Evolutionary conservation across 192 early-diverging fungal genomes (phyloP), one percentile per base, ranked within the genome.

Genomic region (Funneliformis mosseae): DNA sequence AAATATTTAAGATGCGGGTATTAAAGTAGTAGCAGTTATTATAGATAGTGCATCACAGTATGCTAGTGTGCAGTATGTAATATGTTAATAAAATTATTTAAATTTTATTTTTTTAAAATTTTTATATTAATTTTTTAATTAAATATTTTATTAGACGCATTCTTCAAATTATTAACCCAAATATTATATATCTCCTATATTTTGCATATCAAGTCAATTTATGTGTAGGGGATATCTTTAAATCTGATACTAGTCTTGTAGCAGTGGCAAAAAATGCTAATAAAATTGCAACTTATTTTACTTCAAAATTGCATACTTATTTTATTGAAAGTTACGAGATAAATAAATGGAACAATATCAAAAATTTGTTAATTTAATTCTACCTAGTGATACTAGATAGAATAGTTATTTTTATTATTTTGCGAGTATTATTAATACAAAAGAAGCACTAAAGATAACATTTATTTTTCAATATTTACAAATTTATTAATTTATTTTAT

Each of bases 171-270:
- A 33, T 23, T 16, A 33, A 76, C 61, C 9, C 33, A 21, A 0
- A 76, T 18, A 76, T 50, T 23, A 4, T 61, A 55, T 76, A 43
- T 38, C n/a, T 61, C 0, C 18, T 8, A 5, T 76, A 59, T 41
- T 55, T 76, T n/a, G 33, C 38, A 27, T 16, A 76, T 76, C 14
- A 76, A 76, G 25, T 76, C 4, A 76, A 76, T 9, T 14, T 76
- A 9, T 9, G 6, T 76, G 11, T 76, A 12, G 55, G 33, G 6
- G 33, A 76, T 76, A 61, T 76, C 16, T 76, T 76, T 50, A 76
- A 62, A 38, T 9, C 27, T 12, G 39, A 38, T 61, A 11, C 12
- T 39, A 39, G 14, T 55, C 61, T 55, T 23, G 59, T 38, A 18
- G 21, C 10, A 62, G n/a, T 39, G 61, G 12, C 74, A 62, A 76